A percentile compares a stretch with the other conserved stretches of the same genome.
phyloP scores from a whole-genome alignment of 1,284 basidiomycete genomes.

The Melampsora larici-populina region DNA sequence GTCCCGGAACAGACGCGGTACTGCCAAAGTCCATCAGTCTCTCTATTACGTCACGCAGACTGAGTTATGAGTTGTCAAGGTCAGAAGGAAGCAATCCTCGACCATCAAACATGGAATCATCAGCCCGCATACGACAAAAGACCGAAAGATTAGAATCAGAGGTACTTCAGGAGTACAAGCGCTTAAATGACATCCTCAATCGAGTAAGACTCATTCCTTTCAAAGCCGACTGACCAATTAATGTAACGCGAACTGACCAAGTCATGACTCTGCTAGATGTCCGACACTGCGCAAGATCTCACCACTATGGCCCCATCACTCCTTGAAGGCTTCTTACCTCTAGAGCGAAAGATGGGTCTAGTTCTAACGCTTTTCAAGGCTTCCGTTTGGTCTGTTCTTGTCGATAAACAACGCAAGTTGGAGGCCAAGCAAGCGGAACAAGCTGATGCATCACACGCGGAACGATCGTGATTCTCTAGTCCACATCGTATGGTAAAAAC shows the following conservation, averaged over 20 bases:
- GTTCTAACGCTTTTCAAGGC: slow-evolving; percentile 35
- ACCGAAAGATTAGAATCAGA: slow-evolving; percentile 25
- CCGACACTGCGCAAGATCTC: slow-evolving; percentile 15
- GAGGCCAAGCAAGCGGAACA: not conserved
- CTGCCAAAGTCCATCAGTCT: too few species aligned
- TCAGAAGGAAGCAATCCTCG: not conserved
- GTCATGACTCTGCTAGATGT: slow-evolving; percentile 11
- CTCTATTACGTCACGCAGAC: too few species aligned
- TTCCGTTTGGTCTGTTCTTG: slow-evolving; percentile 44
- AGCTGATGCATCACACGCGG: too few species aligned
- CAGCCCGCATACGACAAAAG: slow-evolving; percentile 10
- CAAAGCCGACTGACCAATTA: not conserved
- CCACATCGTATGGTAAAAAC: too few species aligned
- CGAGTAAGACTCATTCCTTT: not conserved
- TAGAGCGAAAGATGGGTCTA: slow-evolving; percentile 36
- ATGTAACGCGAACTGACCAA: not conserved
- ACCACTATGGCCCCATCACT: slow-evolving; percentile 11
- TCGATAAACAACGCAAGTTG: slow-evolving; percentile 35
- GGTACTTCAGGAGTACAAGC: slow-evolving; percentile 21
- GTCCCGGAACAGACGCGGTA: too few species aligned
- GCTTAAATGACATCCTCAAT: slow-evolving; percentile 20
- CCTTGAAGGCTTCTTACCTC: slow-evolving; percentile 32
- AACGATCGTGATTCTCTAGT: too few species aligned
- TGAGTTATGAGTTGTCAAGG: too few species aligned
- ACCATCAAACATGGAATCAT: slow-evolving; percentile 4